These are phyloP conservation scores for Diatrype stigma DNA, from an alignment of 2,329 filamentous ascomycete genomes.

Conservation along the genomic window DNA sequence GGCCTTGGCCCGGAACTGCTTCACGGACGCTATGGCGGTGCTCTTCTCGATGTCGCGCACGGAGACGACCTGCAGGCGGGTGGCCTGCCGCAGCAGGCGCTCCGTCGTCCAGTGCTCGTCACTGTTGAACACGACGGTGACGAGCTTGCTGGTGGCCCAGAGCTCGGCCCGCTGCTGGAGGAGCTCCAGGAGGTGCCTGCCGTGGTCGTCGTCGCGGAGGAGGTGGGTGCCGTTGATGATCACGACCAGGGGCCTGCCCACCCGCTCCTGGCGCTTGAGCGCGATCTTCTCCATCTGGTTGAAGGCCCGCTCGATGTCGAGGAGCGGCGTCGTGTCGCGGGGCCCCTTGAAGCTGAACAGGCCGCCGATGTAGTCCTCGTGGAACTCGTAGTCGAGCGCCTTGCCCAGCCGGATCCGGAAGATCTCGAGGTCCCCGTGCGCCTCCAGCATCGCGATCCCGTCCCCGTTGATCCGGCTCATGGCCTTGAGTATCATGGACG, in stretches of 20 bases:
- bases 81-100: slow-evolving; percentile 50
- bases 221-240: slow-evolving; percentile 93
- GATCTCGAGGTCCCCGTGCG: slow-evolving; percentile 89
- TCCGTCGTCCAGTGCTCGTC: slow-evolving; percentile 59
- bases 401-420: slow-evolving; percentile 89
- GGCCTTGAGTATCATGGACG: slow-evolving; percentile 87
- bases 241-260: slow-evolving; percentile 69
- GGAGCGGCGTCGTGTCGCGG: slow-evolving; percentile 80
- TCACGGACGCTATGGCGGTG: slow-evolving; percentile 43
- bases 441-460: slow-evolving; percentile 89
- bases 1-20: slow-evolving; percentile 45
- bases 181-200: slow-evolving; percentile 89
- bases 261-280: slow-evolving; percentile 57
- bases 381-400: slow-evolving; percentile 89
- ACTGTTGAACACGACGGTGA: slow-evolving; percentile 54
- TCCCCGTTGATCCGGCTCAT: slow-evolving; percentile 89
- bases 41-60: slow-evolving; percentile 47
- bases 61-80: slow-evolving; percentile 50
- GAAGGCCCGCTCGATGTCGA: slow-evolving; percentile 92
- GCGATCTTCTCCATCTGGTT: slow-evolving; percentile 98
- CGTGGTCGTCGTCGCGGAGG: slow-evolving; percentile 82
- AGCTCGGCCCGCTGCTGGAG: slow-evolving; percentile 91
- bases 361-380: slow-evolving; percentile 93
- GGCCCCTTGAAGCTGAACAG: slow-evolving; percentile 93
- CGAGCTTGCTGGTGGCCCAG: slow-evolving; percentile 67